Evolutionary conservation across 225 moss, liverwort and hornwort genomes (phyloP).

Genomic region (Polytrichum formosum): DNA sequence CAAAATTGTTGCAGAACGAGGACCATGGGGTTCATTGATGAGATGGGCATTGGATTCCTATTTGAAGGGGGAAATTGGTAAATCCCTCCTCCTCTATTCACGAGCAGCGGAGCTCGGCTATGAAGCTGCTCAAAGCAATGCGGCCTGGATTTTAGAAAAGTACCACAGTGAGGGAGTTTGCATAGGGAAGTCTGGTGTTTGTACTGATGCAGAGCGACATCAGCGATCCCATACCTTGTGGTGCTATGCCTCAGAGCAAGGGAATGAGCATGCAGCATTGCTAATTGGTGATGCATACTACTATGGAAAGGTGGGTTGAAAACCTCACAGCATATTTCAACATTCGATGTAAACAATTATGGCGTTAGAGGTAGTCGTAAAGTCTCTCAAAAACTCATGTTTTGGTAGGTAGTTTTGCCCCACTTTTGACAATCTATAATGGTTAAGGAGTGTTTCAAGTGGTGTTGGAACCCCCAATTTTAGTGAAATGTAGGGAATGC

Average conservation of each 20-base stretch:
- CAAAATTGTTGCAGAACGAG: constrained; percentile 92
- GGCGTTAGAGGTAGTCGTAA: no score
- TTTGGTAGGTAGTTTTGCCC: no score
- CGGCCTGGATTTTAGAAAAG: constrained; percentile 95
- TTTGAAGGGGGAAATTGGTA: constrained; percentile 73
- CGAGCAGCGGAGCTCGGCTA: constrained; percentile 98
- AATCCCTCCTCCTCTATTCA: constrained; percentile 84
- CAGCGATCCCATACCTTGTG: constrained; percentile 83
- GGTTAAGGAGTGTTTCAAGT: no score
- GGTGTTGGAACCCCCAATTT: no score
- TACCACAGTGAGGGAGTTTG: constrained; percentile 74
- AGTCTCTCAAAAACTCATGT: no score
- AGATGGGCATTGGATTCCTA: constrained; percentile 91
- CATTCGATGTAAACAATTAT: no score
- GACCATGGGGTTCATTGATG: constrained; percentile 88
- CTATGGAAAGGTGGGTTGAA: constrained; percentile 79
- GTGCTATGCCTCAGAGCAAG: constrained; percentile 93
- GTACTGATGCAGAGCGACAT: constrained; percentile 78
- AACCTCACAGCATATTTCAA: neutral
- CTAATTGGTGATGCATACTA: constrained; percentile 97
- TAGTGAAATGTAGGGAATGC: no score
- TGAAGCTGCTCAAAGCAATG: constrained; percentile 96
- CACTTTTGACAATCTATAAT: no score
- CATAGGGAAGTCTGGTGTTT: constrained; percentile 71
- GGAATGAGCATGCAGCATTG: constrained; percentile 93